A percentile compares a stretch with the other conserved stretches of the same genome.
Evolutionary conservation across 148 eudicot species (phyloP).

Genomic region (Gaultheria prostrata): DNA sequence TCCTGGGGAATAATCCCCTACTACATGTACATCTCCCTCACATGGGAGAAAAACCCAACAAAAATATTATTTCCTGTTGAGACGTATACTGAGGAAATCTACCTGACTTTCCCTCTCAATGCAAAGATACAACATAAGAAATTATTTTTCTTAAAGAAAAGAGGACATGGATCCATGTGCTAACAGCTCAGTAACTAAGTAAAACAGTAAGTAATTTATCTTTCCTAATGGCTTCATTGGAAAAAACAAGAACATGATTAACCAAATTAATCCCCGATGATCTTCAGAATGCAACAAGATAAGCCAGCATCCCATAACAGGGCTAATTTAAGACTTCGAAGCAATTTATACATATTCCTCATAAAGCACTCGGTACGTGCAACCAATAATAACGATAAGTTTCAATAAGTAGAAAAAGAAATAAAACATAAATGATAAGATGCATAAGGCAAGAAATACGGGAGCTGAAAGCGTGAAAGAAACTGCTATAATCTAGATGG

Average conservation of each 20-base stretch:
- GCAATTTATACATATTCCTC: background rate
- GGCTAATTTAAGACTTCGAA: background rate
- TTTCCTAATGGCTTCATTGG: background rate
- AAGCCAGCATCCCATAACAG: background rate
- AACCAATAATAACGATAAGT: background rate
- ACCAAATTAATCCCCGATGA: background rate
- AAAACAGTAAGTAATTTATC: background rate
- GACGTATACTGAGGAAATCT: background rate
- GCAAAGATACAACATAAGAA: too few species aligned
- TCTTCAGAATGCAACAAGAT: slow-evolving; percentile 1
- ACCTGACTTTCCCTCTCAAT: background rate
- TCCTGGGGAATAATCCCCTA: too few species aligned
- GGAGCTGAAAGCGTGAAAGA: background rate
- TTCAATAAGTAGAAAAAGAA: background rate
- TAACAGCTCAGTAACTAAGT: background rate
- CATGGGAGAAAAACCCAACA: too few species aligned
- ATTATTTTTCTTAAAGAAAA: background rate
- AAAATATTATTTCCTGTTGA: background rate
- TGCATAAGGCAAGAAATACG: too few species aligned
- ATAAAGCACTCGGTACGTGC: background rate
- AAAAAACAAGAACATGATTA: background rate
- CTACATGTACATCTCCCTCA: too few species aligned
- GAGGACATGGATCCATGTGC: background rate
- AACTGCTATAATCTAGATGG: slow-evolving; percentile 26
- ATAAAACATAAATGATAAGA: too few species aligned